phyloP scores from a whole-genome alignment of 352 stramenopile genomes.

The Phytophthora sp. region DNA sequence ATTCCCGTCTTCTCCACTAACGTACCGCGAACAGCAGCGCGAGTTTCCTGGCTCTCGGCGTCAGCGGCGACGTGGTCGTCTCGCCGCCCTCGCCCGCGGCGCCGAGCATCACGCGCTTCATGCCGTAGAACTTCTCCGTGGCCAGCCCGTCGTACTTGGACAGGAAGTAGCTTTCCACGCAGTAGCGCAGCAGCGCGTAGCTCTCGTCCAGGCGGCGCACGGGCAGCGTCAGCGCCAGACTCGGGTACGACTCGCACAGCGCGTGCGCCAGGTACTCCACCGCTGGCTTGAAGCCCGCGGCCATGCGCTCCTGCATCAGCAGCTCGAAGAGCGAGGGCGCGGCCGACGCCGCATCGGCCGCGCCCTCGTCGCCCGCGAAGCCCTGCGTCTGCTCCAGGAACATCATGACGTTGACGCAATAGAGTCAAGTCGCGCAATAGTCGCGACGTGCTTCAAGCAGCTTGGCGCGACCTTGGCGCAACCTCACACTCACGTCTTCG shows the following conservation, averaged over 20 bases:
- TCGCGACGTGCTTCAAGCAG: not conserved
- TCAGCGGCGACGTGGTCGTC: conserved; percentile 45
- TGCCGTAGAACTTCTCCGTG: conserved; percentile 88
- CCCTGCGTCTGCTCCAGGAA: conserved; percentile 86
- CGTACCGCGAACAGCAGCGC: conserved; percentile 68
- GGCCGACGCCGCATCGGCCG: conserved; percentile 2
- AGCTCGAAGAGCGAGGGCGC: conserved; percentile 85
- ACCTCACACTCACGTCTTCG: too few species aligned
- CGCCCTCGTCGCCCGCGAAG: conserved; percentile 40
- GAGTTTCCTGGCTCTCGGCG: conserved; percentile 45
- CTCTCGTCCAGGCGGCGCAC: conserved; percentile 81
- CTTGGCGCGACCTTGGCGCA: conserved; percentile 8
- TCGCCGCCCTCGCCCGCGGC: conserved; percentile 1
- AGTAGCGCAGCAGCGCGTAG: conserved; percentile 69
- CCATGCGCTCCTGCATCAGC: conserved; percentile 89
- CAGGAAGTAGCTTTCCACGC: conserved; percentile 78
- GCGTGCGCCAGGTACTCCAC: conserved; percentile 77
- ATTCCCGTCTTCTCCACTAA: not conserved
- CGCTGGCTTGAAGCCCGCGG: conserved; percentile 72
- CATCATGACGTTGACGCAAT: conserved; percentile 54
- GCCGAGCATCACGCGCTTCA: conserved; percentile 75
- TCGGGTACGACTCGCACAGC: conserved; percentile 78
- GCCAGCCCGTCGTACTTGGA: conserved; percentile 74
- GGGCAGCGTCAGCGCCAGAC: conserved; percentile 52
- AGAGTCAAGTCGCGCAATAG: conserved; percentile 1